Evolutionary conservation across 2,329 filamentous ascomycete genomes (phyloP).

Genomic region (Sporothrix humicola): DNA sequence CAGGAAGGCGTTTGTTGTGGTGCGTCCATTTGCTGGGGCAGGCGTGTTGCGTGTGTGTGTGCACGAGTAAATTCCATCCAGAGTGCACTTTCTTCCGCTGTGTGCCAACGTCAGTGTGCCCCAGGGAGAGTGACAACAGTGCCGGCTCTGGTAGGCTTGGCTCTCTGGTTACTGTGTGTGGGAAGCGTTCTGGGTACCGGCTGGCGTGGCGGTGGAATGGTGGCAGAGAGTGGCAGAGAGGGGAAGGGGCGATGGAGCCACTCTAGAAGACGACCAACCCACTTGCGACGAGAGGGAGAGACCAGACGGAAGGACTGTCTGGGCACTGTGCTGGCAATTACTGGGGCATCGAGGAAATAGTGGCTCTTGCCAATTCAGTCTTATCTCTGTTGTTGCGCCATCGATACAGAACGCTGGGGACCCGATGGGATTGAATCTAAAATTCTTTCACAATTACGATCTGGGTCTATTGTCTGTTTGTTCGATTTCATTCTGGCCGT

Average conservation of each 20-base stretch:
- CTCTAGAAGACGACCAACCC: constrained; percentile 10
- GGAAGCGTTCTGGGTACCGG: constrained; percentile 1
- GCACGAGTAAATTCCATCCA: constrained; percentile 9
- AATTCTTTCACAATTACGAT: background rate
- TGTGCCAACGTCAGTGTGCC: background rate
- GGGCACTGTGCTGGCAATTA: constrained; percentile 23
- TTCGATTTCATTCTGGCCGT: background rate
- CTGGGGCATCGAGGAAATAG: background rate
- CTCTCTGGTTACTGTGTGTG: background rate
- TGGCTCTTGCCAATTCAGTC: background rate
- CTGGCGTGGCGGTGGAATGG: constrained; percentile 26
- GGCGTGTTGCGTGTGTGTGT: constrained; percentile 14
- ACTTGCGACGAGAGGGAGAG: background rate
- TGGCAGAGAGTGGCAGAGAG: background rate
- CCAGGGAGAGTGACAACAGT: background rate
- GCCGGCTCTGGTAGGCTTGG: constrained; percentile 9
- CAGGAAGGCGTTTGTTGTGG: constrained; percentile 29
- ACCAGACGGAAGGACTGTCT: constrained; percentile 15
- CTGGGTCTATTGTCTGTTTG: background rate
- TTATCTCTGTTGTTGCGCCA: background rate
- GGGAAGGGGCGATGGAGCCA: constrained; percentile 29
- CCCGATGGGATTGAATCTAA: background rate
- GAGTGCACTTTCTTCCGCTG: background rate
- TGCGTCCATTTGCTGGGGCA: constrained; percentile 20
- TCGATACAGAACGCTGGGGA: background rate